phyloP scores from a whole-genome alignment of 2,329 filamentous ascomycete species.

The Orbilia blumenaviensis region DNA sequence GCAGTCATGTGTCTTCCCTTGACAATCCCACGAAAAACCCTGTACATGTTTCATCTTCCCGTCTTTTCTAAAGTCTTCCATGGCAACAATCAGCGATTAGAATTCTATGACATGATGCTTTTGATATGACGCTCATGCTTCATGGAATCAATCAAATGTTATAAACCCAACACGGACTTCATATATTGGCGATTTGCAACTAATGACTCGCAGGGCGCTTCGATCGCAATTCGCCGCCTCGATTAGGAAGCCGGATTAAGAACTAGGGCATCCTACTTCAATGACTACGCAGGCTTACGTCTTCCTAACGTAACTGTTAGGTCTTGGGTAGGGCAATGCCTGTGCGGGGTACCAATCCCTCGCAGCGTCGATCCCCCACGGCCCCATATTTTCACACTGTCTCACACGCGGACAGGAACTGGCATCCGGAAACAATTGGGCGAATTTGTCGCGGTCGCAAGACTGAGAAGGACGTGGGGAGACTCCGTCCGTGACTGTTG shows the following conservation, averaged over 20 bases:
- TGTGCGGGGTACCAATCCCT: constrained; percentile 1
- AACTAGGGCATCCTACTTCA: background rate
- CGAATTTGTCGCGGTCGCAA: background rate
- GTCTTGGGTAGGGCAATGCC: background rate
- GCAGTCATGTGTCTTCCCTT: background rate
- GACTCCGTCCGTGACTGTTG: background rate
- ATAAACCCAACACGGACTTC: background rate
- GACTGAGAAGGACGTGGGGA: background rate
- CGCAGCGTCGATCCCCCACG: constrained; percentile 3
- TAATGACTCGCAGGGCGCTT: background rate
- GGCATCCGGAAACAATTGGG: background rate
- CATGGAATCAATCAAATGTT: background rate
- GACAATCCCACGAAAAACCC: background rate
- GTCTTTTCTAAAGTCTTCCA: background rate
- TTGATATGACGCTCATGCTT: background rate
- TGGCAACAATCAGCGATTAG: background rate
- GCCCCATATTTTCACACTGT: background rate
- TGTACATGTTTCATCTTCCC: constrained; percentile 3
- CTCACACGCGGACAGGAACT: background rate
- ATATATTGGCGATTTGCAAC: background rate
- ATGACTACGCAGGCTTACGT: constrained; percentile 1
- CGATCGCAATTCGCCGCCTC: background rate
- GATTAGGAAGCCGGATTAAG: background rate
- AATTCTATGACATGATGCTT: background rate
- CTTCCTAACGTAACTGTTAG: constrained; percentile 1